Base-by-base conservation (phyloP, 495 filamentous ascomycete genomes). In the Viridothelium virens region DNA sequence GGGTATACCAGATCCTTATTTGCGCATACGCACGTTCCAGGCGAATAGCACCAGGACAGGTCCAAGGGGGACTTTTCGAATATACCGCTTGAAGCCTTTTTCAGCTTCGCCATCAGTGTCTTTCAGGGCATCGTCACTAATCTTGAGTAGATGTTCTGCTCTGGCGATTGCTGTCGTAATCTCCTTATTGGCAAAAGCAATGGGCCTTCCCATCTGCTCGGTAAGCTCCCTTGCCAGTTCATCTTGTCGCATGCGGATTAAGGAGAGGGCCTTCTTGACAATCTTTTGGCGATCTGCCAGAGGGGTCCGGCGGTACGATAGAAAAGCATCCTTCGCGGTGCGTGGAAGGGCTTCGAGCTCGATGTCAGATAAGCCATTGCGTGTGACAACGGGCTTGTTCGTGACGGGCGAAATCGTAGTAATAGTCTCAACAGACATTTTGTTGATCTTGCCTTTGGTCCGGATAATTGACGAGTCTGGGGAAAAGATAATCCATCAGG, bases 171-270 rank as follows among this genome's bases (percentile, higher is more conserved):
- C 91, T 16, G 92, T 97, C 36, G 82, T 77, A 67, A 97, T 81
- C 76, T 97, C 92, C 70, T 85, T 90, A 18, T 82, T 82, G 0
- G 89, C 88, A 72, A 94, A 96, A 12, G 88, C 84, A 64, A 96
- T 94, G 18, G 92, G 92, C 16, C 92, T 83, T 63, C 92, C 92
- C 92, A 97, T 96, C 78, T 97, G 91, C 77, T 92, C 87, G 0
- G 91, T 96, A 46, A 97, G 76, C 73, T 96, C 92, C 65, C 80
- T 81, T 3, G 86, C 91, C n/a, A 97, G 77, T 34, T 86, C 87
- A 88, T 96, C 89, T 70, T 90, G 80, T 70, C 83, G 86, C 48
- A 86, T 79, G 3, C 77, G 77, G 38, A 96, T 79, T 9, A 91
- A 74, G 56, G 84, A 77, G 14, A 96, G 75, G 1, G 92, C 91